Evolutionary conservation across 176 grass and related monocot species (phyloP).

Genomic region (Bromus sterilis): DNA sequence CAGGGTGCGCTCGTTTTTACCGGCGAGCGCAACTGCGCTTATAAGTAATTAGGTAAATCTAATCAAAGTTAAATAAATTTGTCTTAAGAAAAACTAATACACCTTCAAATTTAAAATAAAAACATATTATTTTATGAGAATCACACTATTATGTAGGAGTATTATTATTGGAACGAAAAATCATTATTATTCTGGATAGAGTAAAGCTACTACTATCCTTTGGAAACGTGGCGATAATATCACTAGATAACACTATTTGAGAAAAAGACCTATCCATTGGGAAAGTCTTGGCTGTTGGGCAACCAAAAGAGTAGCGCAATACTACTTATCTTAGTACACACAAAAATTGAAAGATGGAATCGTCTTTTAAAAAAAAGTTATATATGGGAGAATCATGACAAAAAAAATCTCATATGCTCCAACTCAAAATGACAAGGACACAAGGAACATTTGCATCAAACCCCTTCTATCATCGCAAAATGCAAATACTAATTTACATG

Average conservation of each 20-base stretch:
- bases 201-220: neutral
- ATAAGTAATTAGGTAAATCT: too few relatives aligned
- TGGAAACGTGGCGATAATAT: neutral
- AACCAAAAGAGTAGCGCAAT: neutral
- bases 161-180: too few relatives aligned
- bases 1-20: too few relatives aligned
- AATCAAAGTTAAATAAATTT: too few relatives aligned
- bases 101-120: too few relatives aligned
- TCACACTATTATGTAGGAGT: too few relatives aligned
- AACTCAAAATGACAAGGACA: neutral
- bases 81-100: too few relatives aligned
- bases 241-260: neutral
- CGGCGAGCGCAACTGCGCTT: too few relatives aligned
- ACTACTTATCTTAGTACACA: neutral
- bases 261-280: neutral
- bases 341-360: neutral
- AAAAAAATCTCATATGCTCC: neutral
- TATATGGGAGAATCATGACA: neutral
- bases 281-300: neutral
- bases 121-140: too few relatives aligned
- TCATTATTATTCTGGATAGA: neutral
- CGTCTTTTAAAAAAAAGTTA: neutral
- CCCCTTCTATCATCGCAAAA: neutral
- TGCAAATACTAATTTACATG: neutral
- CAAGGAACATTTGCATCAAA: neutral